Base-by-base conservation (phyloP, 768 basidiomycete genomes). In the Hydnomerulius pinastri region DNA sequence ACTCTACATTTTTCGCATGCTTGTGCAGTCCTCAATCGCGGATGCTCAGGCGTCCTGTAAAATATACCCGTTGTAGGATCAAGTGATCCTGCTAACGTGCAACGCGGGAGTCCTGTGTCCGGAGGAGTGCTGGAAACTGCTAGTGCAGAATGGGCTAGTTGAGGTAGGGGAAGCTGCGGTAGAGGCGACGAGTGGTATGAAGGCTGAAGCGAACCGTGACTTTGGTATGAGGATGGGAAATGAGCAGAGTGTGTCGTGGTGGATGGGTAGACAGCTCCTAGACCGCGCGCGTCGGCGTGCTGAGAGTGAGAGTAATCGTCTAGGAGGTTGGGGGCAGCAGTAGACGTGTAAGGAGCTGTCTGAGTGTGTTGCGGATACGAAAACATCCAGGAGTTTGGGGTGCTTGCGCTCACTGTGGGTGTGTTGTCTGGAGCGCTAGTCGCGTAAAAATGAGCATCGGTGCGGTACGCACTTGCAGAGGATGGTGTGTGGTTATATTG, bases 1-100 rank as follows among this genome's bases (percentile, higher is more conserved):
- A 74, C 74, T 12, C 87, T 77, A 63, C 87, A 89, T 62, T 85
- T 85, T 59, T 88, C 83, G 67, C 87, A 90, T 3, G 86, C 86
- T 59, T 88, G 86, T 0, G 82, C 81, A 0, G 87, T 89, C 43
- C 87, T 78, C 25, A 86, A 67, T 0, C 86, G 77, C 1, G 84
- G 78, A 49, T 84, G 82, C 55, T 86, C 83, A 1, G 81, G 77
- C 0, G 81, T 77, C 13, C 76, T 77, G 64, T 85, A 83, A 59
- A 85, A 86, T 36, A 85, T 78, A n/a, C 83, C 82, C 0, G 85
- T 86, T 2, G 73, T 55, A 1, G 81, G 81, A 63, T 87, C 83
- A 30, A 87, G 72, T 0, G 82, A 82, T 32, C 85, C 85, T 0
- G 81, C 77, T 21, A 86, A 73, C 4, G 73, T 68, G 33, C 50